These are phyloP conservation scores for Oleoguttula mirabilis DNA, from an alignment of 495 filamentous ascomycete genomes.

Conservation along the genomic window DNA sequence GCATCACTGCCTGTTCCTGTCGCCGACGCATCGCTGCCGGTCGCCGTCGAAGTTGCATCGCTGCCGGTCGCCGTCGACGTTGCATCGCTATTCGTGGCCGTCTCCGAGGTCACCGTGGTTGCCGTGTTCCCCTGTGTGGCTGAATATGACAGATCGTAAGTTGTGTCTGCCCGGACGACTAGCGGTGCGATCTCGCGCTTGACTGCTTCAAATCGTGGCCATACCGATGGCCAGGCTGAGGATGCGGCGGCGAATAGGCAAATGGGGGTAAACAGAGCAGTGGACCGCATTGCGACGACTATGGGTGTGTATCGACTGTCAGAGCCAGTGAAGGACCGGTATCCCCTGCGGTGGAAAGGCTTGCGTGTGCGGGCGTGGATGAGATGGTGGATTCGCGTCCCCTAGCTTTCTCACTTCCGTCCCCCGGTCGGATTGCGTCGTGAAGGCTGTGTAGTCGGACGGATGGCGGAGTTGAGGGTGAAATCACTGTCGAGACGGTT, in stretches of 20 bases:
- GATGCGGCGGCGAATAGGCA: constrained; percentile 26
- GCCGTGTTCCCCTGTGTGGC: constrained; percentile 5
- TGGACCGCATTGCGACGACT: constrained; percentile 26
- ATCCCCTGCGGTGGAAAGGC: too few relatives aligned
- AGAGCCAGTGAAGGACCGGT: background rate
- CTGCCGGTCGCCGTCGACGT: background rate
- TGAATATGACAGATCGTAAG: constrained; percentile 11
- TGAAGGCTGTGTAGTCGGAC: too few relatives aligned
- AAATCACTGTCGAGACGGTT: too few relatives aligned
- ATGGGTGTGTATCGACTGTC: background rate
- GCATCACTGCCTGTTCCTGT: constrained; percentile 1
- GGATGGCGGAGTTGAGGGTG: too few relatives aligned
- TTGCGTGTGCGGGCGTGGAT: too few relatives aligned
- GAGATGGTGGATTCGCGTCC: too few relatives aligned
- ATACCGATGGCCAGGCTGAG: constrained; percentile 22
- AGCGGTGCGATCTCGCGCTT: constrained; percentile 18
- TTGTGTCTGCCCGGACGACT: constrained; percentile 13
- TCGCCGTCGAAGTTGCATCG: background rate
- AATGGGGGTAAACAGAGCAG: constrained; percentile 23
- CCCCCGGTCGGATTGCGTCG: too few relatives aligned
- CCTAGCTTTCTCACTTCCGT: too few relatives aligned
- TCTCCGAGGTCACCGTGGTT: constrained; percentile 1
- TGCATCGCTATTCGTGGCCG: too few relatives aligned
- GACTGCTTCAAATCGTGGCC: constrained; percentile 18
- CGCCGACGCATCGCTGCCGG: background rate